Evolutionary conservation across 2,329 filamentous ascomycete species (phyloP).

Genomic region (Ceratocystis alfenasii): DNA sequence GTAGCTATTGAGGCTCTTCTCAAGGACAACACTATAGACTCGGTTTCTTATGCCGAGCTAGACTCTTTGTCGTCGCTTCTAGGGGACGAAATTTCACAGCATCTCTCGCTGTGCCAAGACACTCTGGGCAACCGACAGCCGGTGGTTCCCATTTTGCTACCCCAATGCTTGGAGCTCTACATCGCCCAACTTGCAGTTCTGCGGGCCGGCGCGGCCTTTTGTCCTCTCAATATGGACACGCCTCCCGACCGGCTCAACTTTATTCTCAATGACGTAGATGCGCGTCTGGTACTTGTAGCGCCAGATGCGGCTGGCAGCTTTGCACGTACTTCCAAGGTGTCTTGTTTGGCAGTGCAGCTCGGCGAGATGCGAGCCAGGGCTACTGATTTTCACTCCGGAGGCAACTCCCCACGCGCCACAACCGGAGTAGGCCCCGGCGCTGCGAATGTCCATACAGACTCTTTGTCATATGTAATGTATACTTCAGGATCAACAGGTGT

Average conservation of each 20-base stretch:
- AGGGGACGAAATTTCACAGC: background rate
- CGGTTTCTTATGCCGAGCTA: conserved; percentile 1
- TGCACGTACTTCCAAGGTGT: background rate
- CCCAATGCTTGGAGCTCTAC: conserved; percentile 68
- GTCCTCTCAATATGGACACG: conserved; percentile 67
- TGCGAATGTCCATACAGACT: conserved; percentile 25
- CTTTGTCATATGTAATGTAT: conserved; percentile 81
- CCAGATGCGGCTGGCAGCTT: conserved; percentile 32
- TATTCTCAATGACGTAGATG: conserved; percentile 65
- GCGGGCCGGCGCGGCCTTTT: conserved; percentile 75
- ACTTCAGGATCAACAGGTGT: conserved; percentile 82
- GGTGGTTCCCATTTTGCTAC: conserved; percentile 63
- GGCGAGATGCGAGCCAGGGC: conserved; percentile 28
- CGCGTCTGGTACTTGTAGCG: conserved; percentile 55
- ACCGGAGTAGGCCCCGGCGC: background rate
- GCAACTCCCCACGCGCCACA: background rate
- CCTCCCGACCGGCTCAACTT: conserved; percentile 67
- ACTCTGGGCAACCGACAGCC: background rate
- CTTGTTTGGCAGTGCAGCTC: conserved; percentile 19
- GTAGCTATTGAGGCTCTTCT: background rate
- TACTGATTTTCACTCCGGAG: background rate
- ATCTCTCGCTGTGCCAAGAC: background rate
- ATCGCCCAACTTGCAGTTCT: conserved; percentile 64
- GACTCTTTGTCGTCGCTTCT: background rate
- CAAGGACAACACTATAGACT: background rate